Evolutionary conservation across 352 stramenopile genomes (phyloP), one percentile per base, ranked within the genome.

Genomic region (Thraustotheca clavata): DNA sequence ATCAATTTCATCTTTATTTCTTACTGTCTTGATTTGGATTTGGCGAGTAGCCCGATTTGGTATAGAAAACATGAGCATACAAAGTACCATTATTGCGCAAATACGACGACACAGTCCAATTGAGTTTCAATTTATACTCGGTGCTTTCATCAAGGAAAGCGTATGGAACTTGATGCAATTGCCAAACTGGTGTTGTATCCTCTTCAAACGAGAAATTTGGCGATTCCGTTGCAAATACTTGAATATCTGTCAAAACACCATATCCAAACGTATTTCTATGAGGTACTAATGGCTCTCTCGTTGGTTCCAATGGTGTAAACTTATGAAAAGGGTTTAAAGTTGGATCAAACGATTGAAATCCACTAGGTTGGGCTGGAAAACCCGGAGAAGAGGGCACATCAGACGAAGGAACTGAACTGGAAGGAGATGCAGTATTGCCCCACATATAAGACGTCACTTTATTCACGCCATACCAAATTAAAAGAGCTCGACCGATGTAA

Each of bases 61-160:
- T 89, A 36, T 93, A 63, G 49, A 92, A 94, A 54, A 95, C 80
- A 73, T 96, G 88, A 46, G 85, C 86, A 61, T 79, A 94, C 2
- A 91, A 48, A 59, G 86, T 91, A 20, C 79, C 84, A 62, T 95
- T 96, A 16, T 59, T 24, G 4, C 86, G 73, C 57, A 91, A 43
- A 39, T 88, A 62, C 12, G 77, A 68, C 62, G 89, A 83, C 40
- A 93, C 72, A 12, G 83, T 82, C 43, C 94, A 71, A 67, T 96
- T 96, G 27, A 91, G 34, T 31, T 68, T 22, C 24, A 69, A 63
- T 26, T 54, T 59, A 79, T 80, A 88, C 24, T 71, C 57, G 11
- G 71, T 75, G 57, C 89, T 78, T 24, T 82, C 55, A 8, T 8
- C 60, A 18, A 67, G 33, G 26, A 91, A 93, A 12, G 69, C 65